These are phyloP conservation scores for Teratosphaeria nubilosa DNA, from an alignment of 2,329 filamentous ascomycete species.

Conservation along the genomic window DNA sequence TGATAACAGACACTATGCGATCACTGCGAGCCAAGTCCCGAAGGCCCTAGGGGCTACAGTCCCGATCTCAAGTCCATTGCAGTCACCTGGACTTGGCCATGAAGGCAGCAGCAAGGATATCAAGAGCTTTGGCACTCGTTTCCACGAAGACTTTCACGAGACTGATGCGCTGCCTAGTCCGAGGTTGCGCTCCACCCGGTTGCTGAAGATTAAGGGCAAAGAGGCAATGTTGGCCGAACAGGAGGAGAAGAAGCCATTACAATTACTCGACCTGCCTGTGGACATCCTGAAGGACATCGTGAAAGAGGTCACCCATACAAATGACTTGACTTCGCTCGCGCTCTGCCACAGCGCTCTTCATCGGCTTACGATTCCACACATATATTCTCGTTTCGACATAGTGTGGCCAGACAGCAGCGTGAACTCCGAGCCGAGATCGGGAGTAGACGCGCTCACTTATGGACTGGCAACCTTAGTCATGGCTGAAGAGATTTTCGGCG, in stretches of 20 bases:
- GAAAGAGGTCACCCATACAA: constrained; percentile 71
- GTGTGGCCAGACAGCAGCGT: constrained; percentile 69
- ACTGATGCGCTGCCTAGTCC: constrained; percentile 15
- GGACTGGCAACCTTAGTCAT: constrained; percentile 71
- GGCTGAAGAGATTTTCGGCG: constrained; percentile 53
- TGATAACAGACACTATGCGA: constrained; percentile 19
- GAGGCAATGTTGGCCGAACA: constrained; percentile 22
- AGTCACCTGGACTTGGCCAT: constrained; percentile 6
- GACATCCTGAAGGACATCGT: constrained; percentile 71
- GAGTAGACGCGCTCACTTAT: constrained; percentile 74
- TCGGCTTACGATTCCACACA: constrained; percentile 62
- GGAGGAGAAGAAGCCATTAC: constrained; percentile 47
- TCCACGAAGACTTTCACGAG: constrained; percentile 23
- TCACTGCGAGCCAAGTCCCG: constrained; percentile 18
- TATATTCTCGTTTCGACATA: constrained; percentile 80
- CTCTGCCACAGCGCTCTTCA: constrained; percentile 71
- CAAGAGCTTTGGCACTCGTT: constrained; percentile 20
- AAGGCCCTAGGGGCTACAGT: constrained; percentile 14
- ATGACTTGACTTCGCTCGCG: constrained; percentile 69
- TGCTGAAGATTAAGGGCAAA: constrained; percentile 41
- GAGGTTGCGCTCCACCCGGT: constrained; percentile 29
- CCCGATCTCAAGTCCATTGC: constrained; percentile 2
- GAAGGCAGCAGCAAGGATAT: constrained; percentile 14
- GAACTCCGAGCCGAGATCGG: constrained; percentile 54
- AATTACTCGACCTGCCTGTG: constrained; percentile 63